Percentiles rank a stretch among this genome's conserved stretches.
Evolutionary conservation across 2,329 filamentous ascomycete species (phyloP).

Genomic region (Microsporum audouinii): DNA sequence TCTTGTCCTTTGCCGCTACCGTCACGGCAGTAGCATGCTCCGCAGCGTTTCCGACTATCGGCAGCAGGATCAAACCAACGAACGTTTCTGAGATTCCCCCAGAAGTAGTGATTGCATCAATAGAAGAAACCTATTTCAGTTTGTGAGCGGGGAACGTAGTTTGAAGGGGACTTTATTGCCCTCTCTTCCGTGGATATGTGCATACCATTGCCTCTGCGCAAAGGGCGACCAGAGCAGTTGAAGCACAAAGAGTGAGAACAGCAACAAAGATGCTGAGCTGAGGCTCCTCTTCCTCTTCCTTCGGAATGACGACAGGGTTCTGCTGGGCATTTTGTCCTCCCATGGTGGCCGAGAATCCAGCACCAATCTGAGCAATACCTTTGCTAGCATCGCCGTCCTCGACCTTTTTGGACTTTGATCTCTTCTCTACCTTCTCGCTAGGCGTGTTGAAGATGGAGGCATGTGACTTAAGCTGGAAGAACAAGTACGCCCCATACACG

Average conservation of each 20-base stretch:
- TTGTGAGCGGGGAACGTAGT: background rate
- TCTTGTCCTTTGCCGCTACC: constrained; percentile 54
- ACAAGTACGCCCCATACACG: constrained; percentile 71
- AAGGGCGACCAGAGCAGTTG: constrained; percentile 68
- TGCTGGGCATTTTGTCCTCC: constrained; percentile 40
- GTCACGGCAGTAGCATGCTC: constrained; percentile 55
- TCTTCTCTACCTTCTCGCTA: constrained; percentile 63
- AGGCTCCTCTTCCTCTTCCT: constrained; percentile 63
- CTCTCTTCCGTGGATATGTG: background rate
- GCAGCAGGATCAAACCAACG: constrained; percentile 52
- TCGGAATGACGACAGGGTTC: constrained; percentile 43
- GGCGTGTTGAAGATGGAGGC: constrained; percentile 66
- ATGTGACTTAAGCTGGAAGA: constrained; percentile 88
- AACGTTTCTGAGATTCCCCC: constrained; percentile 47
- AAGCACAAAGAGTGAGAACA: constrained; percentile 55
- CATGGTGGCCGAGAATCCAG: constrained; percentile 37
- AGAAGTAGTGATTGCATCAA: constrained; percentile 39
- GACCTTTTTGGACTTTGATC: constrained; percentile 27
- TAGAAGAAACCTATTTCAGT: background rate
- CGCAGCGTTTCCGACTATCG: constrained; percentile 55
- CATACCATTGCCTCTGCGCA: constrained; percentile 44
- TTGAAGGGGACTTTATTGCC: too few species aligned
- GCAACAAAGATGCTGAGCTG: constrained; percentile 55
- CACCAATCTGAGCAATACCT: constrained; percentile 44
- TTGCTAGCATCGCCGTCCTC: constrained; percentile 40